Conservation (phyloP, 352 stramenopile genomes). For the Aphanomyces invadans region DNA sequence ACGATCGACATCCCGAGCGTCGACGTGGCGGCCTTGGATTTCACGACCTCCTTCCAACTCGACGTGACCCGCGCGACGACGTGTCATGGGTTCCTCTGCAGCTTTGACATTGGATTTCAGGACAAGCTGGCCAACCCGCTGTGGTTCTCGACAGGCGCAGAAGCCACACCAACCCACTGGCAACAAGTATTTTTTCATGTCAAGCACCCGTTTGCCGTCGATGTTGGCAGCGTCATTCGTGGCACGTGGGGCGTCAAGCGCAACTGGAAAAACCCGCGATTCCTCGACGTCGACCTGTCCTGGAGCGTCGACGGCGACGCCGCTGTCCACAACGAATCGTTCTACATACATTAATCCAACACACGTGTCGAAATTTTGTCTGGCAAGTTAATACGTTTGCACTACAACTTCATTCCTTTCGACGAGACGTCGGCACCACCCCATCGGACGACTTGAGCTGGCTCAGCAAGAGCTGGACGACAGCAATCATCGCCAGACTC, state of each 20-base stretch:
- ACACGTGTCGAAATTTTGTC: conserved; percentile 17
- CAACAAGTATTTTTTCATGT: conserved; percentile 98
- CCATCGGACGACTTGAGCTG: conserved; percentile 14
- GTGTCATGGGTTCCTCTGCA: conserved; percentile 93
- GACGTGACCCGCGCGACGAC: conserved; percentile 79
- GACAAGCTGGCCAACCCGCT: conserved; percentile 88
- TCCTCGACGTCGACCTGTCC: conserved; percentile 86
- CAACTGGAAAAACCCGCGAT: conserved; percentile 90
- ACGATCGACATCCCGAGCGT: conserved; percentile 85
- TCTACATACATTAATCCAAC: conserved; percentile 64
- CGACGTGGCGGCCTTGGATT: conserved; percentile 93
- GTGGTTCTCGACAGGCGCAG: conserved; percentile 90
- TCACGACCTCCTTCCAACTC: conserved; percentile 87
- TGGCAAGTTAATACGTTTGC: conserved; percentile 6
- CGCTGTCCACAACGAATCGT: conserved; percentile 48
- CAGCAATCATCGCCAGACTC: conserved; percentile 59
- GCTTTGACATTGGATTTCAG: conserved; percentile 97
- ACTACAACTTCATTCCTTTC: conserved; percentile 48
- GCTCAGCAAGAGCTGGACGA: conserved; percentile 32
- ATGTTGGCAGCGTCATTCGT: conserved; percentile 60
- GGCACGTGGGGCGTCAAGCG: conserved; percentile 83
- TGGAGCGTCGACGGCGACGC: conserved; percentile 47
- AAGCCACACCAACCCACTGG: conserved; percentile 95
- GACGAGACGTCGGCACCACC: neutral
- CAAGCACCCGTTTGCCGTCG: conserved; percentile 63